phyloP scores from a whole-genome alignment of 305 asterid species.

The Fraxinus albicans region DNA sequence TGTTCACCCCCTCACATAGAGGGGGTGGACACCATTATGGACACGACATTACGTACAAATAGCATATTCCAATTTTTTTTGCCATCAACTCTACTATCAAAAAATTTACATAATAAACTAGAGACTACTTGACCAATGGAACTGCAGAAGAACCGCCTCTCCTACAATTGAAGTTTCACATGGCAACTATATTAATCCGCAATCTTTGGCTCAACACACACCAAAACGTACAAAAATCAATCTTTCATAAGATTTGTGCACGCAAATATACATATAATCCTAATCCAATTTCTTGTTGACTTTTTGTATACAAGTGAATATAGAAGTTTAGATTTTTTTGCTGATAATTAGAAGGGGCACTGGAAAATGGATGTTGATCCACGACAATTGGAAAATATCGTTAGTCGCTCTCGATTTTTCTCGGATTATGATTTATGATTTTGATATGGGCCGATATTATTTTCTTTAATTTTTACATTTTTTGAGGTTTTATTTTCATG shows the following conservation, averaged over 20 bases:
- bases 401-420: conserved; percentile 31
- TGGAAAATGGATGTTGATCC: conserved; percentile 67
- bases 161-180: neutral
- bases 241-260: neutral
- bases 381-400: conserved; percentile 55
- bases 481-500: neutral
- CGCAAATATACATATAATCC: neutral
- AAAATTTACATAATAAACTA: neutral
- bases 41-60: too few relatives aligned
- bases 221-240: neutral
- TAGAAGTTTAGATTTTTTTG: neutral
- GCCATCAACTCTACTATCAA: too few relatives aligned
- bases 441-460: conserved; percentile 4
- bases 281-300: neutral
- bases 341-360: neutral
- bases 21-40: too few relatives aligned
- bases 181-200: neutral
- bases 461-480: neutral
- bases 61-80: too few relatives aligned
- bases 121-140: neutral
- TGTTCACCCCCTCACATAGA: too few relatives aligned
- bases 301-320: neutral
- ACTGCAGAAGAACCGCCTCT: neutral
- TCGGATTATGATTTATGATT: conserved; percentile 7
- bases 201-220: neutral